Conservation (phyloP, 805 yeast genomes). For the Sugiyamaella boreocaroliniensis region DNA sequence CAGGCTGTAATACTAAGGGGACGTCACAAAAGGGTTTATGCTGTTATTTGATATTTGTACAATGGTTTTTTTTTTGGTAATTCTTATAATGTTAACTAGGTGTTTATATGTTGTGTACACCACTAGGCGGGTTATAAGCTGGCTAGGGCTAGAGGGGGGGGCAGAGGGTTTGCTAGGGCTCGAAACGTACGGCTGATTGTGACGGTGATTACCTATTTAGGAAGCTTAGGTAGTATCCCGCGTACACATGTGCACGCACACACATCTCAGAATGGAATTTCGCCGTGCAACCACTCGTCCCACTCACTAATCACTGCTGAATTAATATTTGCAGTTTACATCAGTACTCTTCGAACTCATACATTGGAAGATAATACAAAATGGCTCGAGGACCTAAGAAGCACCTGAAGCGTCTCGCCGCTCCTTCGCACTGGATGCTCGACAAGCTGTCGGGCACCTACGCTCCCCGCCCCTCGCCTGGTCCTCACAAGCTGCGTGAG, state of each 20-base stretch:
- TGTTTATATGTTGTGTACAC: no score
- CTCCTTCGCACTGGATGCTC: slow-evolving; percentile 99
- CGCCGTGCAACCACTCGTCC: slow-evolving; percentile 1
- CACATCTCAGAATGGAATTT: background rate
- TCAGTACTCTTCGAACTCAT: background rate
- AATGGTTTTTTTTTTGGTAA: background rate
- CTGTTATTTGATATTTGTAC: background rate
- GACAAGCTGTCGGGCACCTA: slow-evolving; percentile 99
- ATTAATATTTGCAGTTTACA: background rate
- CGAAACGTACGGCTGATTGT: background rate
- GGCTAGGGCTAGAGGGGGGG: no score
- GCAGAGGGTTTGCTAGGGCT: no score
- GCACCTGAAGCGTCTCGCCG: slow-evolving; percentile 43
- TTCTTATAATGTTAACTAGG: no score
- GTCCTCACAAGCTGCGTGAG: slow-evolving; percentile 99
- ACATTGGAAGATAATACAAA: slow-evolving; percentile 28
- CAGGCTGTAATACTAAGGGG: background rate
- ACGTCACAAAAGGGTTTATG: background rate
- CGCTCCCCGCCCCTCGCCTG: slow-evolving; percentile 99
- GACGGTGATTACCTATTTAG: background rate
- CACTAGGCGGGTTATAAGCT: no score
- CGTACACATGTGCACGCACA: background rate
- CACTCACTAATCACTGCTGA: slow-evolving; percentile 2
- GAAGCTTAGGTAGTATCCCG: background rate
- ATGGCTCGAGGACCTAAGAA: slow-evolving; percentile 68